These are phyloP conservation scores for Botrytis byssoidea DNA, from an alignment of 2,329 filamentous ascomycete genomes.

Conservation along the genomic window DNA sequence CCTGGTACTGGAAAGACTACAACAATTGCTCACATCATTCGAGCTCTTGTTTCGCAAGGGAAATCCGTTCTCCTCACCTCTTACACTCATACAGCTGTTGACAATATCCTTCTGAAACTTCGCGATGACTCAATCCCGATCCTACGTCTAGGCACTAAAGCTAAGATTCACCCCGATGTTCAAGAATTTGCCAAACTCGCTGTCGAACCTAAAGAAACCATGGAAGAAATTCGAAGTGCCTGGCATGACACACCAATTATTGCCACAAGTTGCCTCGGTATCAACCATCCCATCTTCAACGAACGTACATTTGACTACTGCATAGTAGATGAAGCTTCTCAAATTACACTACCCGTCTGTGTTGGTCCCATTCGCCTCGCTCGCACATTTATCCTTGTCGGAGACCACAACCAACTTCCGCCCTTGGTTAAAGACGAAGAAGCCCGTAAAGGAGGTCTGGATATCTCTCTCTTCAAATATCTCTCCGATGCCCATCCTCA, in stretches of 20 bases:
- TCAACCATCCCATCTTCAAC: conserved; percentile 84
- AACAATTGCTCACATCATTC: conserved; percentile 95
- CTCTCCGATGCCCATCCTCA: conserved; percentile 84
- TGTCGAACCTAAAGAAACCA: conserved; percentile 67
- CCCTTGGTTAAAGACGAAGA: conserved; percentile 91
- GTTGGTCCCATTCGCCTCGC: conserved; percentile 92
- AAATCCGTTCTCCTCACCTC: conserved; percentile 93
- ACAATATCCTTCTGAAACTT: conserved; percentile 95
- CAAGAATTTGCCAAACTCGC: conserved; percentile 81
- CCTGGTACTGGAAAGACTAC: conserved; percentile 98
- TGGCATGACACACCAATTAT: conserved; percentile 89
- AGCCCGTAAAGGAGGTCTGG: conserved; percentile 79
- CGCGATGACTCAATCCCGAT: conserved; percentile 74
- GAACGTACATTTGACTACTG: conserved; percentile 95
- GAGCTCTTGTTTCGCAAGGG: conserved; percentile 79
- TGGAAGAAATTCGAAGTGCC: conserved; percentile 78
- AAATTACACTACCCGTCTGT: conserved; percentile 94
- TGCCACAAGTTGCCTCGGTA: conserved; percentile 89
- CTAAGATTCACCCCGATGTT: conserved; percentile 86
- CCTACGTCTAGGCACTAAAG: conserved; percentile 77
- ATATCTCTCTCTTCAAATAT: conserved; percentile 90
- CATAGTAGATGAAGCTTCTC: conserved; percentile 96
- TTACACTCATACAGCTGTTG: conserved; percentile 95
- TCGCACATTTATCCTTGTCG: conserved; percentile 88
- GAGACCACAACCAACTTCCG: conserved; percentile 93